These are phyloP conservation scores for Phytophthora sojae DNA, from an alignment of 352 stramenopile genomes.

Conservation along the genomic window DNA sequence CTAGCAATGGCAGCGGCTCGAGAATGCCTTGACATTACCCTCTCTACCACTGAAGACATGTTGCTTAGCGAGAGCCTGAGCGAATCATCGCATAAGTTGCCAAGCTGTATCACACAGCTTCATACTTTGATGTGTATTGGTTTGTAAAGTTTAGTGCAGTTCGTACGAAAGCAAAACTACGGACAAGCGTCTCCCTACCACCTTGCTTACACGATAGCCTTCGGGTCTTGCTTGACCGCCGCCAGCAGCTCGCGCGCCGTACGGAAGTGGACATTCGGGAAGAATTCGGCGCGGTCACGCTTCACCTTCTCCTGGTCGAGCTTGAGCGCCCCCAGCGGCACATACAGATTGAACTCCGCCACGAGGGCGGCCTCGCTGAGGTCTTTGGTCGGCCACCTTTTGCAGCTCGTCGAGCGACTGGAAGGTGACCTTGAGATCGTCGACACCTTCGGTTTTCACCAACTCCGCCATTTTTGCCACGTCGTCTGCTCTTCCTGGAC, in stretches of 20 bases:
- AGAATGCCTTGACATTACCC: conserved; percentile 19
- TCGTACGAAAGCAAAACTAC: too few species aligned
- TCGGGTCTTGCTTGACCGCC: conserved; percentile 31
- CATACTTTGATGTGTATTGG: too few species aligned
- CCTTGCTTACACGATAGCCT: conserved; percentile 16
- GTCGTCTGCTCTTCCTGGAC: conserved; percentile 46
- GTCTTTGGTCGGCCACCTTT: conserved; percentile 13
- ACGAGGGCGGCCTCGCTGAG: not conserved
- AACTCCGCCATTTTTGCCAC: conserved; percentile 40
- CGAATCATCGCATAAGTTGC: not conserved
- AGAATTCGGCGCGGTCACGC: conserved; percentile 42
- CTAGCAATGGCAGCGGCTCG: conserved; percentile 10
- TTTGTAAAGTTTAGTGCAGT: too few species aligned
- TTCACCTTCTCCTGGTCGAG: conserved; percentile 42
- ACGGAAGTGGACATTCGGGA: conserved; percentile 36
- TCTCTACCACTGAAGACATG: conserved; percentile 25
- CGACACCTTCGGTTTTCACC: conserved; percentile 27
- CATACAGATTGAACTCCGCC: conserved; percentile 32
- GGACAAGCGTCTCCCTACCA: too few species aligned
- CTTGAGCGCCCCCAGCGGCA: not conserved
- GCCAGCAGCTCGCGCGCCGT: conserved; percentile 36
- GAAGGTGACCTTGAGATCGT: conserved; percentile 34
- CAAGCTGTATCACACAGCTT: too few species aligned
- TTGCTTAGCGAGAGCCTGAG: conserved; percentile 21
- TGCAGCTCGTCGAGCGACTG: conserved; percentile 31